Percentiles rank a stretch among this genome's conserved stretches.
phyloP scores from a whole-genome alignment of 352 stramenopile species.

The Labyrinthula sp. region DNA sequence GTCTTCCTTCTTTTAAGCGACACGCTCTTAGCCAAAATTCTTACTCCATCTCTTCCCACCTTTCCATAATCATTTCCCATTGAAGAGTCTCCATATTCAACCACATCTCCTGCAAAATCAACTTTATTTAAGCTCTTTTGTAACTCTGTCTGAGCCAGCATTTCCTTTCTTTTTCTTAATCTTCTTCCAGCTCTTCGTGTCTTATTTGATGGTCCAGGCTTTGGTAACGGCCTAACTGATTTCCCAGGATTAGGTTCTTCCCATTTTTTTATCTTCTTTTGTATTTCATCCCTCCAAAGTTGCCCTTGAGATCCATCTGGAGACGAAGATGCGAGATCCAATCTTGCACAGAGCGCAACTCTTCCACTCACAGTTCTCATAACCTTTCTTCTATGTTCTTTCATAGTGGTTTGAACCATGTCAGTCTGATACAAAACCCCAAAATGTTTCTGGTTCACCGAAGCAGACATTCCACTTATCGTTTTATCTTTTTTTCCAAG shows the following conservation, averaged over 20 bases:
- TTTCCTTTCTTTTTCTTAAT: slow-evolving; percentile 7
- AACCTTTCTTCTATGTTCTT: slow-evolving; percentile 18
- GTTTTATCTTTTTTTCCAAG: slow-evolving; percentile 6
- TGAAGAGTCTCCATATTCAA: slow-evolving; percentile 24
- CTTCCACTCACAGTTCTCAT: slow-evolving; percentile 15
- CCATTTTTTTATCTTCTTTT: slow-evolving; percentile 24
- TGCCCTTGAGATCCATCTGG: background rate
- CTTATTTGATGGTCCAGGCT: slow-evolving; percentile 7
- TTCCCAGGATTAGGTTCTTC: slow-evolving; percentile 19
- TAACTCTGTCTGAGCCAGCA: slow-evolving; percentile 8
- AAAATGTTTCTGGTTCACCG: slow-evolving; percentile 16
- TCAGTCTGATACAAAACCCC: slow-evolving; percentile 13
- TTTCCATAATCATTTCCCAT: slow-evolving; percentile 21
- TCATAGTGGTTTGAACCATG: slow-evolving; percentile 18
- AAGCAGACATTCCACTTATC: slow-evolving; percentile 9
- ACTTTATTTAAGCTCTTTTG: slow-evolving; percentile 7
- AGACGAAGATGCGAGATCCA: slow-evolving; percentile 1
- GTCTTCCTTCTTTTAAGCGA: no score
- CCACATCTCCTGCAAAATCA: slow-evolving; percentile 15
- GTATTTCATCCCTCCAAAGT: slow-evolving; percentile 9
- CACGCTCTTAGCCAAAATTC: no score
- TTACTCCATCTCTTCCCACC: slow-evolving; percentile 17
- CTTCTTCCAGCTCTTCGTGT: slow-evolving; percentile 11
- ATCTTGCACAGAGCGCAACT: slow-evolving; percentile 18
- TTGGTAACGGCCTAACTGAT: slow-evolving; percentile 14